Evolutionary conservation across 306 rosid species (phyloP).

Genomic region (Sindora glabra): DNA sequence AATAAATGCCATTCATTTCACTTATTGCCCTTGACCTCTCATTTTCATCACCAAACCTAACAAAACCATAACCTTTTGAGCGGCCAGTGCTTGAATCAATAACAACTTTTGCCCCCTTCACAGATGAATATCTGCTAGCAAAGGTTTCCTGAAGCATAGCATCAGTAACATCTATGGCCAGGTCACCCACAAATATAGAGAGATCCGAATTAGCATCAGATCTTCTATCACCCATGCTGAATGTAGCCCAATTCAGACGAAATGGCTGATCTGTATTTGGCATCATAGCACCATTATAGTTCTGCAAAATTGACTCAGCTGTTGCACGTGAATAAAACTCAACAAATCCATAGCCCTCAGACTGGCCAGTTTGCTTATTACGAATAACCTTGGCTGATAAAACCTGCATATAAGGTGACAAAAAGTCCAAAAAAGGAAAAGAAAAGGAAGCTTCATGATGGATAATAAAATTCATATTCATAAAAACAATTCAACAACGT

Average conservation of each 20-base stretch:
- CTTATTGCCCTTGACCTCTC: conserved; percentile 76
- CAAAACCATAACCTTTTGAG: conserved; percentile 92
- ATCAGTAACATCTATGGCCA: conserved; percentile 89
- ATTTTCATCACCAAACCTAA: conserved; percentile 82
- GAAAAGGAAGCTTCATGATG: no score
- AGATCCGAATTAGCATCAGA: conserved; percentile 63
- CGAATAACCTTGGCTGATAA: conserved; percentile 72
- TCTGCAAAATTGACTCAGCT: conserved; percentile 74
- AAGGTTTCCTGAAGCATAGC: conserved; percentile 77
- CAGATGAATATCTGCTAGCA: conserved; percentile 60
- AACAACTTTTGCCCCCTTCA: conserved; percentile 89
- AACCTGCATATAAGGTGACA: conserved; percentile 37
- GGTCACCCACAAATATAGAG: conserved; percentile 85
- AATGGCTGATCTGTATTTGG: conserved; percentile 83
- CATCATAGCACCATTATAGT: conserved; percentile 57
- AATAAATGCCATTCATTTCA: conserved; percentile 82
- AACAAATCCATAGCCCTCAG: conserved; percentile 86
- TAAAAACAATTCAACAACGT: no score
- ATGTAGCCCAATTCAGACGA: conserved; percentile 89
- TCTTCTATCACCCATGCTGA: conserved; percentile 65
- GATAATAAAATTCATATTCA: no score
- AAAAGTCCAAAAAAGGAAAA: no score
- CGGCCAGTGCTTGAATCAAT: conserved; percentile 85
- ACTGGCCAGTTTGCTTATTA: conserved; percentile 76
- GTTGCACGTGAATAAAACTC: conserved; percentile 69